These are phyloP conservation scores for Russula sp. DNA, from an alignment of 768 basidiomycete genomes.

Conservation along the genomic window DNA sequence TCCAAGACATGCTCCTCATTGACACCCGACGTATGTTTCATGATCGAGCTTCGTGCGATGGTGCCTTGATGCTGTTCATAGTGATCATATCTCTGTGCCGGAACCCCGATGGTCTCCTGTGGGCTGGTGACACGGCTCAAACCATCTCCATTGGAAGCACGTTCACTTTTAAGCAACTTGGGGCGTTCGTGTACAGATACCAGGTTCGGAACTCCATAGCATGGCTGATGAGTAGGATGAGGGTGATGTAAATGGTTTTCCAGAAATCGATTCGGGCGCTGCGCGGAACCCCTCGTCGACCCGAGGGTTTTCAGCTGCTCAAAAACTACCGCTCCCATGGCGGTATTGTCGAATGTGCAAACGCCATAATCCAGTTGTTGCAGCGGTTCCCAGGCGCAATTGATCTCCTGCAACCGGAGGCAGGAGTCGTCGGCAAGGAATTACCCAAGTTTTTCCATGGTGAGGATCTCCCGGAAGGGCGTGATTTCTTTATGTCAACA, in stretches of 20 bases:
- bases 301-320: constrained; percentile 46
- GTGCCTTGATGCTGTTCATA: constrained; percentile 23
- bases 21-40: constrained; percentile 46
- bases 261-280: constrained; percentile 4
- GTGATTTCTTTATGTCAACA: background rate
- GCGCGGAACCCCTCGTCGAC: constrained; percentile 23
- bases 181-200: constrained; percentile 53
- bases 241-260: background rate
- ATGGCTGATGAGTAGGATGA: too few species aligned
- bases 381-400: constrained; percentile 50
- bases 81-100: constrained; percentile 56
- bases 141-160: constrained; percentile 68
- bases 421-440: constrained; percentile 44
- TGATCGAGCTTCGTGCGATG: background rate
- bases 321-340: constrained; percentile 66
- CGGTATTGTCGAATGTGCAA: constrained; percentile 69
- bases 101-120: constrained; percentile 62
- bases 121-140: constrained; percentile 78
- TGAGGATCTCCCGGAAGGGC: constrained; percentile 28
- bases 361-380: constrained; percentile 56
- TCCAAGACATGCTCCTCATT: constrained; percentile 63
- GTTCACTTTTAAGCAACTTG: constrained; percentile 65
- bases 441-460: constrained; percentile 53
- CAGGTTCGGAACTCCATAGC: constrained; percentile 38
- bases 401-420: constrained; percentile 49